Evolutionary conservation across 768 basidiomycete species (phyloP), one percentile per base, ranked within the genome.

Genomic region (Lactarius trivialis): DNA sequence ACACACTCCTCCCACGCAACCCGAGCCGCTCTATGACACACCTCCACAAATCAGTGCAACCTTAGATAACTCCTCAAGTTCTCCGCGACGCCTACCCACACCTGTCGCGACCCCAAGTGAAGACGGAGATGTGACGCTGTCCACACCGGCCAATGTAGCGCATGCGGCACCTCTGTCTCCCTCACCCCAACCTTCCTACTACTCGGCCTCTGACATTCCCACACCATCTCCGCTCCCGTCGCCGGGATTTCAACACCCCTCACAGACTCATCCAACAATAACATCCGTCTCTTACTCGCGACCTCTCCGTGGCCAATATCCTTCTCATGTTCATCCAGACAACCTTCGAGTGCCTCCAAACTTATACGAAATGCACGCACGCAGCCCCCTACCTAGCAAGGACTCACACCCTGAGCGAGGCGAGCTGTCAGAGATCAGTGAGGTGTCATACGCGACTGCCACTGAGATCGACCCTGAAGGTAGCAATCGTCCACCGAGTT

Each of bases 211-310:
- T 56, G 71, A 81, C 70, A 70, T 85, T 72, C 76, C 79, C 1
- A 68, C 77, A 4, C 78, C 84, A 14, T 87, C 87, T 5, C 86
- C 87, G 0, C 70, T 82, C 48, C 82, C 85, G 2, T 78, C 78
- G 33, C 63, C 68, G 21, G 48, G 37, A 8, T 70, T 63, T 24
- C 60, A 60, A 54, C 61, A 65, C 55, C 60, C 64, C 8, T 54
- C 50, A 48, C 62, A 67, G 73, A 32, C 74, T 75, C 70, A 77
- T 60, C 56, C 68, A 55, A 28, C 39, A 32, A 19, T 52, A 56
- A 11, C 70, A 65, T 28, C 30, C 56, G 14, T 67, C 67, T 65
- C 70, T 58, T 48, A 61, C 59, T 51, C 65, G 50, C 64, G 57
- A 52, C 62, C 62, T 63, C 24, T 66, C 63, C 32, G 56, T 65